Evolutionary conservation across 805 yeast species (phyloP), one percentile per base, ranked within the genome.

Genomic region (Yarrowia keelungensis): DNA sequence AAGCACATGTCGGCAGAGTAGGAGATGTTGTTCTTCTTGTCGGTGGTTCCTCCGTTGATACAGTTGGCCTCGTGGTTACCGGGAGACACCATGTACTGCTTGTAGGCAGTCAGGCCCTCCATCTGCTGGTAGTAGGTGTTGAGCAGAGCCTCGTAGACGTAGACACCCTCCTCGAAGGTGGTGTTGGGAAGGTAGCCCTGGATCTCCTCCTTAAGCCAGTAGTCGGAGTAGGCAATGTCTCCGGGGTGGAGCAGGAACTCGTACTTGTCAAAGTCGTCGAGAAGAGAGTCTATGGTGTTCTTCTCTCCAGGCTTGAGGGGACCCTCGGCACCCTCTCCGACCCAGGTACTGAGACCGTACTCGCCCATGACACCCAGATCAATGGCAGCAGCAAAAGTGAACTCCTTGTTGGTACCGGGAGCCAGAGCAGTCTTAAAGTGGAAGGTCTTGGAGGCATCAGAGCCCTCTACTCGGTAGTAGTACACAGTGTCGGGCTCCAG

Each of bases 171-270:
- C 45, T 45, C 70, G 8, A 70, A 51, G 15, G 67, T 36, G 14
- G 70, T 45, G 39, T 59, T 38, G 16, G 69, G 69, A 26, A 71
- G 49, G 68, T 71, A 69, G 32, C 71, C 71, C 39, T 53, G 59
- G 53, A 69, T 46, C 51, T 56, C 62, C 68, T 73, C 75, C 49
- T 71, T 58, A 49, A 76, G 73, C 76, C 77, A 76, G 39, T 73
- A 66, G 69, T 76, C 79, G 12, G 79, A 76, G 58, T 76, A 76
- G 26, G 75, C 76, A 59, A 76, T 65, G 67, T 76, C 79, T 46
- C 79, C 79, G 10, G 73, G 72, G 61, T 74, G 76, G 71, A 74
- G 72, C 22, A 72, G 56, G 62, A 73, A 73, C 41, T 72, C 74
- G 68, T 70, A 73, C 15, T 72, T 68, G 68, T 73, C 73, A 12